phyloP scores from a whole-genome alignment of 495 filamentous ascomycete genomes.

The Cryomyces minteri region DNA sequence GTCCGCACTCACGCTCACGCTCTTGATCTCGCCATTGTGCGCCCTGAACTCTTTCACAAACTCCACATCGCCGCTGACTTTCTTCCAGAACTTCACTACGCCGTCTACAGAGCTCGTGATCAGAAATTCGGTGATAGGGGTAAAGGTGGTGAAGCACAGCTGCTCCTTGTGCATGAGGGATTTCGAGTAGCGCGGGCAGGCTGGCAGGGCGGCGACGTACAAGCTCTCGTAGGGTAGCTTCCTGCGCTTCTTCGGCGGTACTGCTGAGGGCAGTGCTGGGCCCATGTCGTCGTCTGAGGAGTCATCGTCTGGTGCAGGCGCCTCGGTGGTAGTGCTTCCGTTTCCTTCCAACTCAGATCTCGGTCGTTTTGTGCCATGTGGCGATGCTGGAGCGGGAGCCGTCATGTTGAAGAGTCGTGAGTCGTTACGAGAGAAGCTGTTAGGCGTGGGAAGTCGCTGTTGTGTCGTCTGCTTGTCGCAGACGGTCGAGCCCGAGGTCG shows the following conservation, averaged over 20 bases:
- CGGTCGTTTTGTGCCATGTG: no score
- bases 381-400: no score
- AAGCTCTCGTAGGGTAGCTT: conserved; percentile 88
- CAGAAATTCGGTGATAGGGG: conserved; percentile 79
- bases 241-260: conserved; percentile 69
- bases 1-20: conserved; percentile 69
- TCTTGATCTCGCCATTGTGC: conserved; percentile 68
- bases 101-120: conserved; percentile 89
- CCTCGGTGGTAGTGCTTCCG: no score
- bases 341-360: no score
- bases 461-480: no score
- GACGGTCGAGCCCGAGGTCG: no score
- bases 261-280: conserved; percentile 58
- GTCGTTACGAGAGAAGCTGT: no score
- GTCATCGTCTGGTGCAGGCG: conserved; percentile 15
- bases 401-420: no score
- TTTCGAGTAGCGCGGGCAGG: conserved; percentile 71
- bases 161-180: conserved; percentile 98
- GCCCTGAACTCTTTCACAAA: conserved; percentile 98
- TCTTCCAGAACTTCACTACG: conserved; percentile 99
- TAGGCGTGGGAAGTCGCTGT: no score
- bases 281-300: conserved; percentile 88
- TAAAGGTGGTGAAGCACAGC: conserved; percentile 66
- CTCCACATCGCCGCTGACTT: conserved; percentile 73
- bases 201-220: conserved; percentile 78